Conservation (phyloP, 2,329 filamentous ascomycete species). For the Triangularia verruculosa region DNA sequence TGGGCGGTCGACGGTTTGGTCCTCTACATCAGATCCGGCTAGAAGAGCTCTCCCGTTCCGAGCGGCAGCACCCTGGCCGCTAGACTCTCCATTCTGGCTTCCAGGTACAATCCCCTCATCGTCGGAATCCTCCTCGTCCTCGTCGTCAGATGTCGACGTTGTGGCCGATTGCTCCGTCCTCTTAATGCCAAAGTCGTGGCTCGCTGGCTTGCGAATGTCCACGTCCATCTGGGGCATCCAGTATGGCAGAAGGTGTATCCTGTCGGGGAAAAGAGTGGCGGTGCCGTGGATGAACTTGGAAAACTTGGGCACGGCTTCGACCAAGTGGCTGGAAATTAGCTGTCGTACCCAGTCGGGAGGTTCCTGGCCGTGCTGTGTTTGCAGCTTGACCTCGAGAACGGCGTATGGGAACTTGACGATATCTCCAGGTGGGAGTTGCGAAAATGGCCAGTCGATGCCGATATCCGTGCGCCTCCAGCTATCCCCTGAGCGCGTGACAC, state of each 20-base stretch:
- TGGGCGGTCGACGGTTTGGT: conserved; percentile 67
- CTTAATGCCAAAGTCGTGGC: conserved; percentile 86
- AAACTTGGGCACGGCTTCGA: conserved; percentile 98
- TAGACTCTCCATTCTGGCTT: conserved; percentile 36
- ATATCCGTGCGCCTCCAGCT: conserved; percentile 99
- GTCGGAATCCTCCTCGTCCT: conserved; percentile 67
- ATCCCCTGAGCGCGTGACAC: conserved; percentile 68
- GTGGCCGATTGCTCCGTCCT: conserved; percentile 71
- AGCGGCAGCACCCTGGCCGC: conserved; percentile 35
- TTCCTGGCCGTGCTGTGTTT: conserved; percentile 92
- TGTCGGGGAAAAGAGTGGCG: conserved; percentile 78
- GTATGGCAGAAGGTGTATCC: conserved; percentile 88
- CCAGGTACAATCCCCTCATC: conserved; percentile 49
- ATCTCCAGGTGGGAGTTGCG: conserved; percentile 79
- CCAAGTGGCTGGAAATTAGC: conserved; percentile 86
- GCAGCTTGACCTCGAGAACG: conserved; percentile 93
- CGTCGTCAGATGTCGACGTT: conserved; percentile 73
- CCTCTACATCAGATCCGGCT: conserved; percentile 68
- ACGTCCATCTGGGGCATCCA: conserved; percentile 99
- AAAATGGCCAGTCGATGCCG: conserved; percentile 92
- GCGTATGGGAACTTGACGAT: conserved; percentile 93
- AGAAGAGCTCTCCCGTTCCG: conserved; percentile 37
- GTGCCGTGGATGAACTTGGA: conserved; percentile 98
- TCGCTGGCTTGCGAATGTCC: conserved; percentile 90
- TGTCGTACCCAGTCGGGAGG: conserved; percentile 96